Percentiles rank a stretch among this genome's conserved stretches.
Evolutionary conservation across 768 basidiomycete species (phyloP).

Genomic region (Mycena rosella): DNA sequence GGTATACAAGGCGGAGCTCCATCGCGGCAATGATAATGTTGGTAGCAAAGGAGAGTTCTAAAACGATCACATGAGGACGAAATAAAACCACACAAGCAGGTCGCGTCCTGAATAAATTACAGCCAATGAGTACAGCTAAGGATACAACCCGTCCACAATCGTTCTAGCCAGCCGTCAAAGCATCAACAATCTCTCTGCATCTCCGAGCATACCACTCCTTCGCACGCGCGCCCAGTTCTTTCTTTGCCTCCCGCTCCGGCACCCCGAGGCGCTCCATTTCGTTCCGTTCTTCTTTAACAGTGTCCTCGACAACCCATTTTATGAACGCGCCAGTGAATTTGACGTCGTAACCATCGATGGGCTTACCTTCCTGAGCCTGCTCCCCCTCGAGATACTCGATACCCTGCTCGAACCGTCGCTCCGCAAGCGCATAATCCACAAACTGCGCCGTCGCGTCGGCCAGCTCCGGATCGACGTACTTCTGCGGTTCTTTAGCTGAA

Average conservation of each 20-base stretch:
- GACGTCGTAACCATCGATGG: neutral
- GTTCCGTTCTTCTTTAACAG: constrained; percentile 37
- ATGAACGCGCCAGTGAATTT: too few relatives aligned
- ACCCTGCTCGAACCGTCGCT: constrained; percentile 38
- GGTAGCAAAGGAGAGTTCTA: too few relatives aligned
- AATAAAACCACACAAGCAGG: too few relatives aligned
- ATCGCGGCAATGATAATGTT: too few relatives aligned
- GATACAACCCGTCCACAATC: too few relatives aligned
- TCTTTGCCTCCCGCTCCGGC: constrained; percentile 33
- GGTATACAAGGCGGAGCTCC: constrained; percentile 69
- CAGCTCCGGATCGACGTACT: neutral
- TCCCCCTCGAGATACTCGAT: constrained; percentile 37
- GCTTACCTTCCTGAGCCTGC: constrained; percentile 22
- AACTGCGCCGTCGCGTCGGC: constrained; percentile 18
- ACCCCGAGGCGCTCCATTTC: constrained; percentile 34
- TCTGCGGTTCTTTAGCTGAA: constrained; percentile 16
- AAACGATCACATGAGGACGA: constrained; percentile 6
- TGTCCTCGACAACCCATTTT: constrained; percentile 27
- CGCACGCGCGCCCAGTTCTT: constrained; percentile 26
- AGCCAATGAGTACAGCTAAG: too few relatives aligned
- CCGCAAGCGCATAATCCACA: constrained; percentile 32
- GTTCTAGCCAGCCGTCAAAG: neutral
- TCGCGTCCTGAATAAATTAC: neutral
- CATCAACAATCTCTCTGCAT: neutral
- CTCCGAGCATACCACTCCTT: constrained; percentile 28